Evolutionary conservation across 2,329 filamentous ascomycete species (phyloP).

Genomic region (Cladorrhinum sp.): DNA sequence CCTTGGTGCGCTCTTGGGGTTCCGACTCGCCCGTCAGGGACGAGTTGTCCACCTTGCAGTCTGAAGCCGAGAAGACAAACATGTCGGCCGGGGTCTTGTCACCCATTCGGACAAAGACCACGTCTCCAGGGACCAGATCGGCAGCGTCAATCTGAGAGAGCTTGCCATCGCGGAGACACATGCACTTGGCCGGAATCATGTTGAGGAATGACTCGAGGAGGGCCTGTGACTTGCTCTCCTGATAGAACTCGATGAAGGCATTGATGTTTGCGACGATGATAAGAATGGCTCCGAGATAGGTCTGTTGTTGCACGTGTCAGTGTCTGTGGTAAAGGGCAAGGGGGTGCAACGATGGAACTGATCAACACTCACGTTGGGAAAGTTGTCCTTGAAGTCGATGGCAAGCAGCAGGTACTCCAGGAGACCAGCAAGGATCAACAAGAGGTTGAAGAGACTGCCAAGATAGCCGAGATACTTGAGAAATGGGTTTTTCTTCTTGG

Average conservation of each 20-base stretch:
- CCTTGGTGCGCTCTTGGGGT: constrained; percentile 41
- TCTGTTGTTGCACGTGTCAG: constrained; percentile 6
- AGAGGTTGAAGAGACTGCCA: constrained; percentile 18
- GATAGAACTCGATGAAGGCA: constrained; percentile 24
- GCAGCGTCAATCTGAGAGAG: constrained; percentile 17
- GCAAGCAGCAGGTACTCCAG: constrained; percentile 19
- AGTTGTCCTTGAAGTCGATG: constrained; percentile 20
- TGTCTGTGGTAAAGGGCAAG: background rate
- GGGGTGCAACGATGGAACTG: background rate
- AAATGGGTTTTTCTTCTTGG: constrained; percentile 17
- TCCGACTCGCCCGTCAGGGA: constrained; percentile 56
- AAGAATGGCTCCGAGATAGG: constrained; percentile 18
- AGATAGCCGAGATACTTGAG: constrained; percentile 17
- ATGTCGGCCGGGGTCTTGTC: constrained; percentile 27
- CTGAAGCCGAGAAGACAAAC: constrained; percentile 20
- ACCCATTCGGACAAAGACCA: constrained; percentile 33
- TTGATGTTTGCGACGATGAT: constrained; percentile 21
- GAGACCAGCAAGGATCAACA: constrained; percentile 17
- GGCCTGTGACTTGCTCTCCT: constrained; percentile 20
- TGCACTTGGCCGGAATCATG: constrained; percentile 23
- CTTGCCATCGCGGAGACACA: constrained; percentile 40
- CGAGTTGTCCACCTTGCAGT: constrained; percentile 54
- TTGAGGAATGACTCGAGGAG: constrained; percentile 21
- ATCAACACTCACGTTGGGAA: constrained; percentile 13
- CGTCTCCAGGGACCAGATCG: constrained; percentile 22